Evolutionary conservation across 768 basidiomycete species (phyloP), one percentile per base, ranked within the genome.

Genomic region (Pleurotus eryngii): DNA sequence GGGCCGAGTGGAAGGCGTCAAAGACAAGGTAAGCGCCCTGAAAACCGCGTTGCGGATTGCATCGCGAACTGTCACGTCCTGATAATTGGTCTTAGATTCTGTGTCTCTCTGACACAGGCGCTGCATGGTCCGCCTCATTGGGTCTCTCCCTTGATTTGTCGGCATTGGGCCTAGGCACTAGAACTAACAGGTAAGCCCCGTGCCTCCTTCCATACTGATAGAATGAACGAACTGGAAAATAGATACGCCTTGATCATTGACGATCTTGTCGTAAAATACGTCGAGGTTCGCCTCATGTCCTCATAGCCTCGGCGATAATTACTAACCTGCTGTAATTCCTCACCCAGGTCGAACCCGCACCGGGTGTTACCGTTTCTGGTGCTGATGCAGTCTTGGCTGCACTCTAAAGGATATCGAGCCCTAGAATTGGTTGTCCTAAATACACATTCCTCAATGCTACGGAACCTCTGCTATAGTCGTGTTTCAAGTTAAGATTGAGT

Each of bases 211-310:
- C n/a, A 12, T 35, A 24, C 49, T 35, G 15, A n/a, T 15, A 6
- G 14, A 30, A 35, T 17, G n/a, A 50, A 15, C 27, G 30, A 8
- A 20, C 37, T 20, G 20, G 11, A n/a, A 7, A 17, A 11, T 39
- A 54, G 51, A 42, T 54, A 54, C n/a, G 86, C 83, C 26, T 61
- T 90, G 57, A 71, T 90, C 63, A 63, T 89, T 63, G 86, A 93
- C 46, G 78, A 90, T 65, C 78, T 90, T 54, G 81, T 84, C 59
- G 82, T 93, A 63, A 82, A 81, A 59, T 85, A 87, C 63, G 63
- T 91, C 55, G 80, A 71, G 65, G 87, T 84, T 61, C 50, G 79
- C 71, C 54, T 43, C 30, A 27, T 5, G 39, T 55, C 47, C 26
- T 24, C 35, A 22, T 49, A 4, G 30, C 1, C 30, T 30, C 27